phyloP scores from a whole-genome alignment of 352 stramenopile genomes.

The Phytophthora podocarpi region DNA sequence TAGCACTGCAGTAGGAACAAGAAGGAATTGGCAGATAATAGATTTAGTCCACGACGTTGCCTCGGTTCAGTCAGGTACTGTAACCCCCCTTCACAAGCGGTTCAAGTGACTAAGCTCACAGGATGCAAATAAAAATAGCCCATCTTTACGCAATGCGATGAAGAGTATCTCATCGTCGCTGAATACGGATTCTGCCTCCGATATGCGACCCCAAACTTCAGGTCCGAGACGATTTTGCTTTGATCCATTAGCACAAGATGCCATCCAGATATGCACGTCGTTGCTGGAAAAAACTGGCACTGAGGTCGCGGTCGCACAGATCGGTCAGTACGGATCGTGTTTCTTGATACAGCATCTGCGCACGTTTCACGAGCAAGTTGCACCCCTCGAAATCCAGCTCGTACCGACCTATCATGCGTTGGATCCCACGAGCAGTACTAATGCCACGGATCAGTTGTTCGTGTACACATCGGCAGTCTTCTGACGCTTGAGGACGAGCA shows the following conservation, averaged over 20 bases:
- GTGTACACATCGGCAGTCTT: constrained; percentile 60
- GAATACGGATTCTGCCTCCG: too few species aligned
- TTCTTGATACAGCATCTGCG: constrained; percentile 74
- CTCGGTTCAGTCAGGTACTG: too few species aligned
- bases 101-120: too few species aligned
- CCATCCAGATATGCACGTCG: constrained; percentile 62
- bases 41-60: too few species aligned
- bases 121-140: too few species aligned
- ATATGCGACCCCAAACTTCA: too few species aligned
- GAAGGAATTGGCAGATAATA: too few species aligned
- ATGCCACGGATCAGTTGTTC: constrained; percentile 62
- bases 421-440: constrained; percentile 61
- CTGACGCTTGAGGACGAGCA: constrained; percentile 45
- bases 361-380: constrained; percentile 69
- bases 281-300: constrained; percentile 59
- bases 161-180: too few species aligned
- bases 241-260: constrained; percentile 65
- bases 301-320: constrained; percentile 44
- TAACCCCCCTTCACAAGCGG: too few species aligned
- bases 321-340: constrained; percentile 47
- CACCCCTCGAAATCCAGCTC: constrained; percentile 73
- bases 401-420: constrained; percentile 53
- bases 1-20: too few species aligned
- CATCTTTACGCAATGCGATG: too few species aligned
- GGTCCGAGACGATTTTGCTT: too few species aligned